These are phyloP conservation scores for Filosporella fistucella DNA, from an alignment of 495 filamentous ascomycete genomes.

Conservation along the genomic window DNA sequence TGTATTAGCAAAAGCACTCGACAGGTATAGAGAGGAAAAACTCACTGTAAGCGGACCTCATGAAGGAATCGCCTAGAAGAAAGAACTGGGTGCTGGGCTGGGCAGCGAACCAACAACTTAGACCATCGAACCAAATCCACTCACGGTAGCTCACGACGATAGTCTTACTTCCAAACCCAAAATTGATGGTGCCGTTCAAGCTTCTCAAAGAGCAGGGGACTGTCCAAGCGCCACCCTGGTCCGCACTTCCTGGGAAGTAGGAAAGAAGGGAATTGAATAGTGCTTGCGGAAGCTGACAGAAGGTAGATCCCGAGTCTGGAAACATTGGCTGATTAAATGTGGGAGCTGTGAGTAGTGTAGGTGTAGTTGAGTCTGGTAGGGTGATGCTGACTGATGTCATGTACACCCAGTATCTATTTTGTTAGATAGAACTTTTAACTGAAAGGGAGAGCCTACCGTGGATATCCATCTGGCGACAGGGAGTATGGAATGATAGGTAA, in stretches of 20 bases:
- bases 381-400: slow-evolving; percentile 13
- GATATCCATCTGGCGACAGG: slow-evolving; percentile 9
- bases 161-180: slow-evolving; percentile 4
- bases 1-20: not conserved
- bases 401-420: slow-evolving; percentile 13
- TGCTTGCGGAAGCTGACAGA: slow-evolving; percentile 1
- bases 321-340: slow-evolving; percentile 5
- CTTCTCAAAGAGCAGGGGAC: slow-evolving; percentile 1
- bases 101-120: slow-evolving; percentile 1
- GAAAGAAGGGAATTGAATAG: slow-evolving; percentile 5
- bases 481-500: slow-evolving; percentile 10
- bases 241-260: not conserved
- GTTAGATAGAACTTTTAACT: not conserved
- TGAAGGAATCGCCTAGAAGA: slow-evolving; percentile 6
- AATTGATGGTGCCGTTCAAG: slow-evolving; percentile 5
- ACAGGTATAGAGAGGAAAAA: not conserved
- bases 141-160: slow-evolving; percentile 7
- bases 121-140: slow-evolving; percentile 4
- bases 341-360: not conserved
- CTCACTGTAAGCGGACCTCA: slow-evolving; percentile 10
- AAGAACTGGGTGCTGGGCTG: not conserved
- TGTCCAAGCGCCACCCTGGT: not conserved
- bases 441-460: slow-evolving; percentile 4
- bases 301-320: slow-evolving; percentile 6
- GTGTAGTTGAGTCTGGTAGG: not conserved